Conservation (phyloP, 2,329 filamentous ascomycete genomes). For the Claviceps paspali region DNA sequence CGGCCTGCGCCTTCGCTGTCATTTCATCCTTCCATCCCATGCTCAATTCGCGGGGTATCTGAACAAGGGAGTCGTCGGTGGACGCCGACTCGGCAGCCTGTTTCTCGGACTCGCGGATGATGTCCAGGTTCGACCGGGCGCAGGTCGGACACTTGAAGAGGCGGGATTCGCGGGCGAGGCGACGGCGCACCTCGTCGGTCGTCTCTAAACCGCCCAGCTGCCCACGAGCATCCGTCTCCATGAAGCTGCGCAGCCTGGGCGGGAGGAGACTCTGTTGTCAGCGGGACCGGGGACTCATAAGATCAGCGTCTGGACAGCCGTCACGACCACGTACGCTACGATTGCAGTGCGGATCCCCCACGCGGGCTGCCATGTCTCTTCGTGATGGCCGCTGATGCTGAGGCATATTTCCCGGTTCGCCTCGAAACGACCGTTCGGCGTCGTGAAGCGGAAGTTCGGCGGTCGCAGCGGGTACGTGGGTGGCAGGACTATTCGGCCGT, state of each 20-base stretch:
- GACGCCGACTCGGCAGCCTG: slow-evolving; percentile 26
- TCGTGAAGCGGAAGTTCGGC: slow-evolving; percentile 89
- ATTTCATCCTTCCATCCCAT: slow-evolving; percentile 64
- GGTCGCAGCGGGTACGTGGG: slow-evolving; percentile 82
- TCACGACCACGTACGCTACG: slow-evolving; percentile 33
- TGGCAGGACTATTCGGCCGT: slow-evolving; percentile 86
- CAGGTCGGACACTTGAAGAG: slow-evolving; percentile 58
- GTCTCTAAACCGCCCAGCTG: slow-evolving; percentile 85
- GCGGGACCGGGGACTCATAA: not conserved
- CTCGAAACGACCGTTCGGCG: slow-evolving; percentile 84
- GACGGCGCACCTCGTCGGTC: slow-evolving; percentile 47
- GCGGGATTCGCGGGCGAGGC: slow-evolving; percentile 52
- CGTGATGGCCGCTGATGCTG: slow-evolving; percentile 85
- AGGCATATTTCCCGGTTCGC: slow-evolving; percentile 95
- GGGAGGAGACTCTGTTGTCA: slow-evolving; percentile 1
- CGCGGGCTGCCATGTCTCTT: slow-evolving; percentile 96
- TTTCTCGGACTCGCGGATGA: slow-evolving; percentile 56
- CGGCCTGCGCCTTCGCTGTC: slow-evolving; percentile 19
- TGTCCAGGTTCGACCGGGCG: slow-evolving; percentile 53
- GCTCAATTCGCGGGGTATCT: slow-evolving; percentile 39
- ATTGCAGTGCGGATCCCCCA: slow-evolving; percentile 92
- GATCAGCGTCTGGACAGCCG: not conserved
- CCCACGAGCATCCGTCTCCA: slow-evolving; percentile 78
- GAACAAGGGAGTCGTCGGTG: slow-evolving; percentile 24
- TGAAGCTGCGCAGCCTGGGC: slow-evolving; percentile 59